Base-by-base conservation (phyloP, 202 grass and related monocot species). In the Setaria viridis region DNA sequence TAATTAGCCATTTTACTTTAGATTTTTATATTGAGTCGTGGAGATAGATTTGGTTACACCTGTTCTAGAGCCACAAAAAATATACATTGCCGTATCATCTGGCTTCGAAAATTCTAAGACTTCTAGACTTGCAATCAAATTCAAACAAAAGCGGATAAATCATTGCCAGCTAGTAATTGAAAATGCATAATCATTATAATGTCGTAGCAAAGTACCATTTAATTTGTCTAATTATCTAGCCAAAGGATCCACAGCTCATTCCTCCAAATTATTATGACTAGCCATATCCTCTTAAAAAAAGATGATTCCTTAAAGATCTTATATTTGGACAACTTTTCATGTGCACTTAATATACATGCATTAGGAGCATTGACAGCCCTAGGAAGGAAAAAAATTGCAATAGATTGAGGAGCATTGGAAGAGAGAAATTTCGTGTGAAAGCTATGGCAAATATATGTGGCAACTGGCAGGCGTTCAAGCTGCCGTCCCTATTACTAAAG, bases 201-300 rank as follows among this genome's bases (percentile, higher is more conserved):
- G 10, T 30, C 32, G 32, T 51, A 7, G 19, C 37, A 80, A 66
- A 35, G 11, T 13, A 32, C 59, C 15, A 16, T 2, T n/a, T 54
- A 53, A 17, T 39, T 41, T 42, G 11, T 46, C 8, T 47, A 39
- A 66, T 42, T 37, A 70, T 70, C 41, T 7, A 42, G 53, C 17
- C 32, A 0, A 58, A 84, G 4, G 9, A 78, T 45, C 53, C 5
- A 85, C n/a, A 62, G 47, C 72, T 49, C 43, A 42, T 85, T 50
- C 65, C 2, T 62, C 30, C 33, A 8, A 9, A 10, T 59, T 41
- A 62, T 19, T 47, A 72, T 19, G 13, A 4, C n/a, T 3, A 29
- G 9, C 11, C 21, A 9, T 25, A 25, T 60, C 3, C 10, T 32
- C 10, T 33, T 33, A 41, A 33, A 62, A 62, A 69, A 34, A 3